A percentile compares a stretch with the other conserved stretches of the same genome.
These are phyloP conservation scores for Tephrocybe rancida DNA, from an alignment of 768 basidiomycete species.

Conservation along the genomic window DNA sequence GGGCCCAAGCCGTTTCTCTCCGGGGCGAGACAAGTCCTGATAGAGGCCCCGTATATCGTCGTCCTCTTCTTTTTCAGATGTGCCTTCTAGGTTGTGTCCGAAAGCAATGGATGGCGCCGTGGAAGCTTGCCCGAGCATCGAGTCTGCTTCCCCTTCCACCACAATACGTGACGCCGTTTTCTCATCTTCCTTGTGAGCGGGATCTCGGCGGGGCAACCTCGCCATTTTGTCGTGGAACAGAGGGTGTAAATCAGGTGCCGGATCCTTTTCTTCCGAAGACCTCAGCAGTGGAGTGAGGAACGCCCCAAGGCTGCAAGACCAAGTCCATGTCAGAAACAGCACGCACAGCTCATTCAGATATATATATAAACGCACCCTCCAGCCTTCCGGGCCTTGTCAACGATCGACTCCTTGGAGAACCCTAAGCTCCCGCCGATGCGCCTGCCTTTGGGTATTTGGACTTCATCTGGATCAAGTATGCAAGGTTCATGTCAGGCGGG, in stretches of 20 bases:
- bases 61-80: not conserved
- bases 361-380: slow-evolving; percentile 9
- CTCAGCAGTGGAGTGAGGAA: slow-evolving; percentile 39
- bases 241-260: slow-evolving; percentile 18
- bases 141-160: slow-evolving; percentile 28
- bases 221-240: slow-evolving; percentile 1
- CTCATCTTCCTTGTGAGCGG: not conserved
- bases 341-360: not conserved
- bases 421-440: slow-evolving; percentile 43
- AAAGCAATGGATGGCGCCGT: not conserved
- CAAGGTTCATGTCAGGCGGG: too few species aligned
- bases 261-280: slow-evolving; percentile 22
- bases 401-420: not conserved
- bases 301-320: slow-evolving; percentile 31
- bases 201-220: not conserved
- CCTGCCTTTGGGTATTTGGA: slow-evolving; percentile 54
- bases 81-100: not conserved
- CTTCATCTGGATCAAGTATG: slow-evolving; percentile 53
- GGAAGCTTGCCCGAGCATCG: slow-evolving; percentile 17
- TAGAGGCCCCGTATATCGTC: slow-evolving; percentile 8
- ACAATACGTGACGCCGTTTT: slow-evolving; percentile 5
- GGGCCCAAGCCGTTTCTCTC: slow-evolving; percentile 7
- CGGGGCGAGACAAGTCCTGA: not conserved
- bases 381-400: slow-evolving; percentile 16
- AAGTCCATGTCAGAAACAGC: not conserved